Percentiles rank a stretch among this genome's conserved stretches.
Conservation (phyloP, 1,284 basidiomycete genomes). For the Boletus calvinii region DNA sequence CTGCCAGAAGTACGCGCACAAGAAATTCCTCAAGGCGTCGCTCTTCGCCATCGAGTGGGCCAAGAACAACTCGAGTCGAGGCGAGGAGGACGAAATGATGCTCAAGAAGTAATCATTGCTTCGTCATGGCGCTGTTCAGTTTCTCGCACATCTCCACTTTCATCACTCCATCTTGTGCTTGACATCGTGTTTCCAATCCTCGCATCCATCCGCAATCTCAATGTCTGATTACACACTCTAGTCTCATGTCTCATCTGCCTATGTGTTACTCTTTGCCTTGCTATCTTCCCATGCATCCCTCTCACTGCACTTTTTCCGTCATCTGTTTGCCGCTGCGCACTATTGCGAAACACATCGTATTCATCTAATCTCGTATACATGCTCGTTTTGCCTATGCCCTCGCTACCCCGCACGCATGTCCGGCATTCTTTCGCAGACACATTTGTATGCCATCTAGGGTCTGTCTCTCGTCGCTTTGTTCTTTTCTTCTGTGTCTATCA, state of each 20-base stretch:
- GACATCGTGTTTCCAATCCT: slow-evolving; percentile 37
- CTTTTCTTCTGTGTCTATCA: slow-evolving; percentile 18
- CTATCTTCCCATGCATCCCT: slow-evolving; percentile 34
- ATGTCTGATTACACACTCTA: slow-evolving; percentile 40
- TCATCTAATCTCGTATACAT: slow-evolving; percentile 36
- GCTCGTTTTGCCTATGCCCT: slow-evolving; percentile 34
- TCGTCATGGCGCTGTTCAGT: slow-evolving; percentile 21
- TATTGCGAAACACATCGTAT: slow-evolving; percentile 39
- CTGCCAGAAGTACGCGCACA: slow-evolving; percentile 96
- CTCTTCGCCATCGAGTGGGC: slow-evolving; percentile 73
- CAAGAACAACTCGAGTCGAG: slow-evolving; percentile 38
- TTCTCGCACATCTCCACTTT: slow-evolving; percentile 30
- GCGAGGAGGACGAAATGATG: slow-evolving; percentile 44
- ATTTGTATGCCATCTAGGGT: slow-evolving; percentile 27
- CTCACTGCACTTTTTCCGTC: slow-evolving; percentile 21
- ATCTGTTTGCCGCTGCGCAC: slow-evolving; percentile 32
- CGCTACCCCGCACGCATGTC: slow-evolving; percentile 16
- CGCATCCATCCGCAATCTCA: slow-evolving; percentile 37
- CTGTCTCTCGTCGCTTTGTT: slow-evolving; percentile 27
- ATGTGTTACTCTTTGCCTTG: slow-evolving; percentile 37
- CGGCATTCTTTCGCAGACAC: slow-evolving; percentile 25
- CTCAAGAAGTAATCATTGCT: slow-evolving; percentile 43
- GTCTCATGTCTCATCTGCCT: slow-evolving; percentile 36
- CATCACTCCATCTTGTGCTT: slow-evolving; percentile 36
- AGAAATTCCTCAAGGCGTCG: slow-evolving; percentile 93